Percentiles rank a stretch among this genome's conserved stretches.
Conservation (phyloP, 2,329 filamentous ascomycete genomes). For the Nemania sp. region DNA sequence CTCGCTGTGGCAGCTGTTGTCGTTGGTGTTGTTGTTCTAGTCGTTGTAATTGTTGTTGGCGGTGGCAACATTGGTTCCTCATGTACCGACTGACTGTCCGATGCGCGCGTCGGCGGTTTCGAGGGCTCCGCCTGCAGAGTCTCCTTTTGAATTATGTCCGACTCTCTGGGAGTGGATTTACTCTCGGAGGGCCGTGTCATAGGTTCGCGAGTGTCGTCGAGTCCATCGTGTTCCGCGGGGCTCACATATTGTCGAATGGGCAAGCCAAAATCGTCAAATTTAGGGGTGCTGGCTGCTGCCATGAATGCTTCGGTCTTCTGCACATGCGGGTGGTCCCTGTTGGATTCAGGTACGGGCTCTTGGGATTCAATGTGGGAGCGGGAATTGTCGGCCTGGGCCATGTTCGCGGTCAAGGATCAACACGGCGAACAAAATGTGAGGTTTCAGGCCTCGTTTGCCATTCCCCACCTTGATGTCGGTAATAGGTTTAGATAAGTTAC, state of each 20-base stretch:
- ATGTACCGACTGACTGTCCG: slow-evolving; percentile 12
- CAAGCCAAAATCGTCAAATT: slow-evolving; percentile 74
- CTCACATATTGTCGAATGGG: slow-evolving; percentile 59
- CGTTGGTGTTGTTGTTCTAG: too few species aligned
- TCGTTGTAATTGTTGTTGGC: too few species aligned
- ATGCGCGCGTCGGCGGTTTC: slow-evolving; percentile 13
- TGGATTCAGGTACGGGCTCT: slow-evolving; percentile 34
- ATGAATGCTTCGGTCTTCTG: slow-evolving; percentile 37
- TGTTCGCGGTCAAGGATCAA: slow-evolving; percentile 6
- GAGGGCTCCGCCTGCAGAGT: not conserved
- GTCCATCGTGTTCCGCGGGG: slow-evolving; percentile 29
- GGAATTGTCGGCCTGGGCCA: slow-evolving; percentile 22
- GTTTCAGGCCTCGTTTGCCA: not conserved
- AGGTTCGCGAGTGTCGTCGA: too few species aligned
- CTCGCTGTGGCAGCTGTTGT: slow-evolving; percentile 19
- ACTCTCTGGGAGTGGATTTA: not conserved
- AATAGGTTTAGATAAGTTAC: slow-evolving; percentile 7
- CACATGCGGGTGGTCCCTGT: slow-evolving; percentile 38
- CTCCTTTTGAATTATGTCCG: not conserved
- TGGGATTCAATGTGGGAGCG: slow-evolving; percentile 9
- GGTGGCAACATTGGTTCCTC: slow-evolving; percentile 27
- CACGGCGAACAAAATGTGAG: slow-evolving; percentile 7
- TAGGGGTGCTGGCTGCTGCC: slow-evolving; percentile 43
- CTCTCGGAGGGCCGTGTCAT: not conserved
- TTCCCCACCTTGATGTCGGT: slow-evolving; percentile 13